Percentiles rank a stretch among this genome's conserved stretches.
Conservation (phyloP, 1,284 basidiomycete genomes). For the Puccinia polysora region DNA sequence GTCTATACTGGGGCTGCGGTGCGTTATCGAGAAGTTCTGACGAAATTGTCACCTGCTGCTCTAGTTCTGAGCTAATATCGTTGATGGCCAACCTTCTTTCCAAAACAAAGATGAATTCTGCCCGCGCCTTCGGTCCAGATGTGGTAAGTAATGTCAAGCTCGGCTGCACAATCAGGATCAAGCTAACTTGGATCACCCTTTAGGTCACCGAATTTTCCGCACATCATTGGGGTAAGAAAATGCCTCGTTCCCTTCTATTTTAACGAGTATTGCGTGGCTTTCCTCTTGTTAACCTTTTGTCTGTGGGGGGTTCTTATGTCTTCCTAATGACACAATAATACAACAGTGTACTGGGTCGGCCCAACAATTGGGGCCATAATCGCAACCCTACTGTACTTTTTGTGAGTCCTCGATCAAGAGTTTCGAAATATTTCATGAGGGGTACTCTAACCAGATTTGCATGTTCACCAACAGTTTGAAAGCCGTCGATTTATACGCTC, state of each 20-base stretch:
- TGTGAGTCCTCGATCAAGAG: too few species aligned
- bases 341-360: slow-evolving; percentile 6
- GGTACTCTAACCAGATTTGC: too few species aligned
- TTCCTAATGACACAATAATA: too few species aligned
- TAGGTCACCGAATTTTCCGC: slow-evolving; percentile 2
- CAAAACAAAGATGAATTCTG: neutral
- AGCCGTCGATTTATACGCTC: slow-evolving; percentile 5
- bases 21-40: neutral
- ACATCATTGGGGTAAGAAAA: slow-evolving; percentile 8
- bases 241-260: neutral
- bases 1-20: slow-evolving; percentile 1
- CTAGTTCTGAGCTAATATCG: too few species aligned
- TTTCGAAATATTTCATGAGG: too few species aligned
- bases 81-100: neutral
- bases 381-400: neutral
- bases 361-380: neutral
- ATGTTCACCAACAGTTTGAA: neutral
- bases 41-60: neutral
- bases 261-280: neutral
- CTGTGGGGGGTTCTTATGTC: too few species aligned
- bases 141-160: neutral
- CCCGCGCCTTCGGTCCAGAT: slow-evolving; percentile 2
- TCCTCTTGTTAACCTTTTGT: neutral
- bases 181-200: neutral
- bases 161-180: too few species aligned